Evolutionary conservation across 2,329 filamentous ascomycete genomes (phyloP), one percentile per base, ranked within the genome.

Genomic region (Aspergillus melleus): DNA sequence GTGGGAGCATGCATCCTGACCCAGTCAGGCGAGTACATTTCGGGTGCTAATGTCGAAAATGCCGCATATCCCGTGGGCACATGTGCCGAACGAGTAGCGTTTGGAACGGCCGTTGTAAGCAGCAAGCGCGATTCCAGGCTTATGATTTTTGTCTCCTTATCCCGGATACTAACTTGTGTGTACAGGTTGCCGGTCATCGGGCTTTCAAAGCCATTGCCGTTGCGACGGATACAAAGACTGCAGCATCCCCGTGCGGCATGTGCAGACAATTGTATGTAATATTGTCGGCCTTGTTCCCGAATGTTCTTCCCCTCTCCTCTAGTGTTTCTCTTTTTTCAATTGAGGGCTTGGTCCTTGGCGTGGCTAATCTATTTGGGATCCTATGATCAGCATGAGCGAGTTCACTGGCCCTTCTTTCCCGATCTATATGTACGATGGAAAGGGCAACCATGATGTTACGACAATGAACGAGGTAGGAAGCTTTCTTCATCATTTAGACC

Each of bases 61-160:
- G 93, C 92, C 1, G 82, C 90, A 29, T 98, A 96, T 74, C 94
- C 95, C 0, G 93, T 97, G 6, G 92, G 92, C n/a, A 96, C 91
- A 2, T 98, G 95, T 76, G 95, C 95, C 14, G 95, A 99, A 83
- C 84, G 94, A 60, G 91, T 94, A n/a, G 92, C 91, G 1, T 83
- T 98, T 66, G 90, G 86, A 8, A 92, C 88, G 44, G 94, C 94
- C 22, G 85, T 97, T 58, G 80, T 81, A 70, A 57, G 76, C 68
- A 55, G 8, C 78, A 66, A 53, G 72, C 68, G 54, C 9, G 16
- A 22, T 10, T 46, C 16, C 6, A 5, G 26, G 26, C 26, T 9
- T 9, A 29, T 9, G 1, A 29, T 29, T 29, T 8, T 29, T 9
- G 26, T 29, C 26, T 29, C 26, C 6, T 29, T 8, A 29, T 29